Percentiles rank a stretch among this genome's conserved stretches.
phyloP scores from a whole-genome alignment of 2,329 filamentous ascomycete genomes.

The Cadophora gregata region DNA sequence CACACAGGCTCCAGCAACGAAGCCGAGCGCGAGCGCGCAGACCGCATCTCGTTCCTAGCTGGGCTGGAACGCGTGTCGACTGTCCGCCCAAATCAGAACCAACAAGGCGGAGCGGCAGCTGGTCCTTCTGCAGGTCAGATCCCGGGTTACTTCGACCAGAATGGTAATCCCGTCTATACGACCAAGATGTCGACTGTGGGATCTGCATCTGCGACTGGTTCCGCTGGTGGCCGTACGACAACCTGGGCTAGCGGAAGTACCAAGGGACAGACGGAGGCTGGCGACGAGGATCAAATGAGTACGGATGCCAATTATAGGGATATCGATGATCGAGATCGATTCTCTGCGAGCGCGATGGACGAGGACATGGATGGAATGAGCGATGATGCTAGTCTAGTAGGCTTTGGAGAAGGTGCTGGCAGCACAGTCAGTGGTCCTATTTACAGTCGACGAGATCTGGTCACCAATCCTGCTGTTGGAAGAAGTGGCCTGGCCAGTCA shows the following conservation, averaged over 20 bases:
- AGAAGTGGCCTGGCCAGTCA: conserved; percentile 39
- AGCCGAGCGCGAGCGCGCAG: conserved; percentile 88
- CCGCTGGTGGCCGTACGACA: conserved; percentile 66
- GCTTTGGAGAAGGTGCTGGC: conserved; percentile 90
- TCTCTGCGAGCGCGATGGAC: conserved; percentile 55
- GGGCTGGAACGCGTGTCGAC: conserved; percentile 89
- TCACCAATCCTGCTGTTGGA: conserved; percentile 46
- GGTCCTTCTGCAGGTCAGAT: conserved; percentile 44
- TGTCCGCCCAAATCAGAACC: conserved; percentile 56
- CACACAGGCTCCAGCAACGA: conserved; percentile 70
- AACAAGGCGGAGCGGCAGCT: conserved; percentile 44
- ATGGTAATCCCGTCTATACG: conserved; percentile 66
- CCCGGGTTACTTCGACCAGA: conserved; percentile 81
- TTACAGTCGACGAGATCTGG: conserved; percentile 56
- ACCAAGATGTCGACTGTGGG: conserved; percentile 91
- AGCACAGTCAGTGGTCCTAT: conserved; percentile 84
- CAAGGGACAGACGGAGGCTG: conserved; percentile 57
- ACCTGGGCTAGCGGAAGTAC: conserved; percentile 70
- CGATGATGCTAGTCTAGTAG: conserved; percentile 87
- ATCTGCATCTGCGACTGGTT: conserved; percentile 85
- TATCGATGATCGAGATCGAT: conserved; percentile 53
- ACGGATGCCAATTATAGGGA: conserved; percentile 62
- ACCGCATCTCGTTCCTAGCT: conserved; percentile 92
- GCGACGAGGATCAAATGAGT: conserved; percentile 68
- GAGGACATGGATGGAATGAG: conserved; percentile 66